Evolutionary conservation across 2,329 filamentous ascomycete species (phyloP).

Genomic region (Teratosphaeria viscida): DNA sequence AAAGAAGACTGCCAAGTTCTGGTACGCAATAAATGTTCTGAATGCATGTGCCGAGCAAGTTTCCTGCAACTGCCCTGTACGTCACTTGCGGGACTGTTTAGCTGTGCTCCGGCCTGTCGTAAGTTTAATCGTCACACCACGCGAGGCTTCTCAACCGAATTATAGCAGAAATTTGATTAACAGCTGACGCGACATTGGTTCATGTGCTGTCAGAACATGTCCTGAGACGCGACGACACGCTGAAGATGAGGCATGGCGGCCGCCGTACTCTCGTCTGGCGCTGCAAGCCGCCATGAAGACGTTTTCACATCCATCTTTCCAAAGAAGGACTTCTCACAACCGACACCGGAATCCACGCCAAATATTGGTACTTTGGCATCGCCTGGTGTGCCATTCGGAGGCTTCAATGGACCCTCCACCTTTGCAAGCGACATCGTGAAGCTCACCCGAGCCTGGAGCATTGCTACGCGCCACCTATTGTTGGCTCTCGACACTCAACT

Average conservation of each 20-base stretch:
- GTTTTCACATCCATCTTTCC: slow-evolving; percentile 38
- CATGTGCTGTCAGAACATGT: not conserved
- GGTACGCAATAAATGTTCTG: not conserved
- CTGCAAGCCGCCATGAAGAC: slow-evolving; percentile 4
- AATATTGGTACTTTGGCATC: slow-evolving; percentile 27
- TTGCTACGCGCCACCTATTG: slow-evolving; percentile 32
- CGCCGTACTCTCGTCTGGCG: not conserved
- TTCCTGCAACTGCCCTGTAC: not conserved
- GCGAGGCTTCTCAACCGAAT: not conserved
- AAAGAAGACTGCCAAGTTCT: not conserved
- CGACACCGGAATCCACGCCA: slow-evolving; percentile 36
- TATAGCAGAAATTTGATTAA: not conserved
- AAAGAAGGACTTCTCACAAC: slow-evolving; percentile 31
- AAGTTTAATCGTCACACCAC: not conserved
- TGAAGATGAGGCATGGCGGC: slow-evolving; percentile 4
- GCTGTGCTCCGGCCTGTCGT: not conserved
- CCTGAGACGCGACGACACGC: not conserved
- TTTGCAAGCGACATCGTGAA: slow-evolving; percentile 24
- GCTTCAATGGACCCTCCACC: slow-evolving; percentile 22
- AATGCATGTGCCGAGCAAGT: not conserved
- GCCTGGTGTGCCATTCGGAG: slow-evolving; percentile 31
- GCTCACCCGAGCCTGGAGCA: slow-evolving; percentile 35
- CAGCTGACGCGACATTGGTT: too few species aligned
- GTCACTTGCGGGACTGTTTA: not conserved
- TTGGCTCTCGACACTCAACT: slow-evolving; percentile 1